Evolutionary conservation across 106 monocot genomes (phyloP).

Genomic region (Dactylorhiza incarnata): DNA sequence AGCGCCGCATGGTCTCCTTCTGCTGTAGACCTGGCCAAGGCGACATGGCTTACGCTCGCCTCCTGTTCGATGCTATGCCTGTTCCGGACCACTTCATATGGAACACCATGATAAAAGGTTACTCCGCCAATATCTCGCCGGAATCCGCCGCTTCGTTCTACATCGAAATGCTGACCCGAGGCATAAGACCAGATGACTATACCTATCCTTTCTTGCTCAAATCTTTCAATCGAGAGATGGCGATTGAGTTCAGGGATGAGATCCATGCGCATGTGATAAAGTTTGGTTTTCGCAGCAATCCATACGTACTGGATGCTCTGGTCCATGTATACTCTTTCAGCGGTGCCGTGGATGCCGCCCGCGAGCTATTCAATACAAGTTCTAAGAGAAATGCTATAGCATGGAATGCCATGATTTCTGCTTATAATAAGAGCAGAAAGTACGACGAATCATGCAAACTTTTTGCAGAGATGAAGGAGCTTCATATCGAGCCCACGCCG

Average conservation of each 20-base stretch:
- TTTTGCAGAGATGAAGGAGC: constrained; percentile 35
- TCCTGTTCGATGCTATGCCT: constrained; percentile 41
- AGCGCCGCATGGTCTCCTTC: constrained; percentile 26
- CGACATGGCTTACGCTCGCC: constrained; percentile 40
- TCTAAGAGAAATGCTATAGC: constrained; percentile 17
- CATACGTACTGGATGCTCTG: constrained; percentile 30
- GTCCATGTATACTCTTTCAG: constrained; percentile 35
- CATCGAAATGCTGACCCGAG: constrained; percentile 30
- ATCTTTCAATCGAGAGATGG: constrained; percentile 16
- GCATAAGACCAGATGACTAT: constrained; percentile 25
- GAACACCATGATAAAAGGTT: constrained; percentile 39
- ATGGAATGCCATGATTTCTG: constrained; percentile 62
- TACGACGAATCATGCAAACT: constrained; percentile 28
- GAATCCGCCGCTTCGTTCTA: constrained; percentile 27
- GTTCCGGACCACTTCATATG: constrained; percentile 20
- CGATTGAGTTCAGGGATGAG: constrained; percentile 18
- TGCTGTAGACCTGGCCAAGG: constrained; percentile 18
- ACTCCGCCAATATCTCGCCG: constrained; percentile 27
- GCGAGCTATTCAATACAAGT: constrained; percentile 32
- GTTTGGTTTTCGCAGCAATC: constrained; percentile 36
- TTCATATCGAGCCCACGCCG: constrained; percentile 18
- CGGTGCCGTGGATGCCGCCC: constrained; percentile 30
- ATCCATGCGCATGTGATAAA: constrained; percentile 43
- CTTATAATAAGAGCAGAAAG: constrained; percentile 24
- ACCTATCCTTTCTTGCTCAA: constrained; percentile 52